Base-by-base conservation (phyloP, 2,329 filamentous ascomycete genomes). In the Nemania sp. region DNA sequence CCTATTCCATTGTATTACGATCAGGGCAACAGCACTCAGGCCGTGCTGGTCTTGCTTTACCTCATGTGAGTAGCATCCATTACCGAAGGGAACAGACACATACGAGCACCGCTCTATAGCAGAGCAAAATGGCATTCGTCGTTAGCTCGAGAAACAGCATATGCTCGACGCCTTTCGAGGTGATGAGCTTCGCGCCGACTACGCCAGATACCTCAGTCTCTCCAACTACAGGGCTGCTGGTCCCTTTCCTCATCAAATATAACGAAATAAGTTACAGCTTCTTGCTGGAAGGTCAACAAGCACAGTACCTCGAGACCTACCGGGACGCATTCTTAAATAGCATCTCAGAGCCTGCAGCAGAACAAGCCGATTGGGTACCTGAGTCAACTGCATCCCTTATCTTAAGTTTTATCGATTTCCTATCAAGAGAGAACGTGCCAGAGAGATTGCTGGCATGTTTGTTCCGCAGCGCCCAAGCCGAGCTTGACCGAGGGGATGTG, bases 131-230 rank as follows among this genome's bases (percentile, higher is more conserved):
- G 52, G 52, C 52, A 2, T 54, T 38, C 7, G 52, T 11, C 15
- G 15, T 54, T 32, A 54, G 52, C 29, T 54, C 52, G 11, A 54
- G 52, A 18, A 54, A 35, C 8, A 54, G 52, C 29, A 38, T 54
- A 54, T 54, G 52, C 52, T 54, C 52, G 52, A 54, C 52, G 11
- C 52, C 52, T 15, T 54, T 54, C n/a, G 52, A 54, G 52, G 27
- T 54, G n/a, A 54, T 54, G 52, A 54, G 52, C 27, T 54, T 54
- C 22, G 22, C 27, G 27, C 52, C 52, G 20, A 49, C 45, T 22
- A 54, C 52, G 1, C 52, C 52, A 38, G 52, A 54, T 13, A 54
- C 52, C 15, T 38, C 52, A 1, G 27, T 18, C 27, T 54, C 52
- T 38, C 52, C 52, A 3, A 38, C 29, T 7, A 54, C 52, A 8